These are phyloP conservation scores for Nicotiana sylvestris DNA, from an alignment of 257 asterid species.

Conservation along the genomic window DNA sequence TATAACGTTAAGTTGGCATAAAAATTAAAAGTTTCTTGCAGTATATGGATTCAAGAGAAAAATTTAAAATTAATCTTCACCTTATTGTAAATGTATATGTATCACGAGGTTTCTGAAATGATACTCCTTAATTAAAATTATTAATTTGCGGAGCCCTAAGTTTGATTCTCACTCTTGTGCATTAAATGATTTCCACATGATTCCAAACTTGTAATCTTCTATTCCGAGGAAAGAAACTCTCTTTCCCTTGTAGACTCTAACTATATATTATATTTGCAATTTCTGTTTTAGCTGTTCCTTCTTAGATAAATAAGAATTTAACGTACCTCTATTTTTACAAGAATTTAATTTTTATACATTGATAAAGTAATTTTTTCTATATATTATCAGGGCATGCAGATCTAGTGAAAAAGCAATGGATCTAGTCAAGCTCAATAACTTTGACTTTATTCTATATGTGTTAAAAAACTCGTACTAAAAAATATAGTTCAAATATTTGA, in stretches of 20 bases:
- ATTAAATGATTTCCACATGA: constrained; percentile 91
- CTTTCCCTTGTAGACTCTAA: constrained; percentile 33
- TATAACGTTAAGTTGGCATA: no score
- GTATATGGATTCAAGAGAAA: constrained; percentile 1
- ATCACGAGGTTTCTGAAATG: constrained; percentile 62
- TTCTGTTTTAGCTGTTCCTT: not conserved
- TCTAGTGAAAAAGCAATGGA: no score
- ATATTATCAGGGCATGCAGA: no score
- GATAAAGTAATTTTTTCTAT: no score
- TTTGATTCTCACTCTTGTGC: constrained; percentile 61
- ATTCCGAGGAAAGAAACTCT: constrained; percentile 61
- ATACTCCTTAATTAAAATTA: constrained; percentile 28
- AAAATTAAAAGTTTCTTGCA: constrained; percentile 23
- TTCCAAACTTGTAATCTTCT: constrained; percentile 75
- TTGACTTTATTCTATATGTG: no score
- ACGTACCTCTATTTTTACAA: no score
- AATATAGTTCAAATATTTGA: no score
- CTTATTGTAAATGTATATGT: constrained; percentile 24
- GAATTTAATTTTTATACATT: no score
- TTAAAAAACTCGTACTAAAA: no score
- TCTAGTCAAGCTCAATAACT: no score
- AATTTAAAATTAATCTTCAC: not conserved
- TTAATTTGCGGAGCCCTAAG: constrained; percentile 30
- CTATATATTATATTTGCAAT: constrained; percentile 14
- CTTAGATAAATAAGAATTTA: not conserved